Evolutionary conservation across 495 filamentous ascomycete species (phyloP).

Genomic region (Pseudomonodictys pantanalensis): DNA sequence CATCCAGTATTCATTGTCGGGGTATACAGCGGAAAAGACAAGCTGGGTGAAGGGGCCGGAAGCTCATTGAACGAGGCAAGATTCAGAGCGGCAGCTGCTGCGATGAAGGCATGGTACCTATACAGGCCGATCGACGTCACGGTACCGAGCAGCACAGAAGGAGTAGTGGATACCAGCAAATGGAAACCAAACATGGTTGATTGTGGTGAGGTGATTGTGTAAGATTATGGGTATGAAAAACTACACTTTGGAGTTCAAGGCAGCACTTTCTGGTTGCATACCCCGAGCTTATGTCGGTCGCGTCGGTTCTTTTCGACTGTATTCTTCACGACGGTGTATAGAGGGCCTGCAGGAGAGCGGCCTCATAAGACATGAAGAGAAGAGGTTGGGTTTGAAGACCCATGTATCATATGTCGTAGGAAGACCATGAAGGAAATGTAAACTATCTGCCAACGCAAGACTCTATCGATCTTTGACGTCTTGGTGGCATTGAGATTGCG

Average conservation of each 20-base stretch:
- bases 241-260: conserved; percentile 5
- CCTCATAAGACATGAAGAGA: too few relatives aligned
- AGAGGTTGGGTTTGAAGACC: too few relatives aligned
- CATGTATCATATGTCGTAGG: conserved; percentile 4
- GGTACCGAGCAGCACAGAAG: conserved; percentile 80
- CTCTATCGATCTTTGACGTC: too few relatives aligned
- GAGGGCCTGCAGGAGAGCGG: neutral
- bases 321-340: neutral
- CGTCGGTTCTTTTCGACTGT: neutral
- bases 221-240: conserved; percentile 30
- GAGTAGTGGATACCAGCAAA: conserved; percentile 42
- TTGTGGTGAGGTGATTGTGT: conserved; percentile 83
- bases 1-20: conserved; percentile 93
- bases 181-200: conserved; percentile 89
- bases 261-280: neutral
- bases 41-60: conserved; percentile 82
- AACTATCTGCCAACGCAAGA: too few relatives aligned
- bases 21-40: conserved; percentile 82
- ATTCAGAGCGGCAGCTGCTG: conserved; percentile 71
- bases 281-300: neutral
- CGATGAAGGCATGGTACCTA: conserved; percentile 92
- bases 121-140: conserved; percentile 73
- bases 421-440: too few relatives aligned
- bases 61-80: conserved; percentile 72
- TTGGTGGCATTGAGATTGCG: too few relatives aligned